Percentiles rank a stretch among this genome's conserved stretches.
Evolutionary conservation across 2,329 filamentous ascomycete genomes (phyloP).

Genomic region (Fusarium nodosum): DNA sequence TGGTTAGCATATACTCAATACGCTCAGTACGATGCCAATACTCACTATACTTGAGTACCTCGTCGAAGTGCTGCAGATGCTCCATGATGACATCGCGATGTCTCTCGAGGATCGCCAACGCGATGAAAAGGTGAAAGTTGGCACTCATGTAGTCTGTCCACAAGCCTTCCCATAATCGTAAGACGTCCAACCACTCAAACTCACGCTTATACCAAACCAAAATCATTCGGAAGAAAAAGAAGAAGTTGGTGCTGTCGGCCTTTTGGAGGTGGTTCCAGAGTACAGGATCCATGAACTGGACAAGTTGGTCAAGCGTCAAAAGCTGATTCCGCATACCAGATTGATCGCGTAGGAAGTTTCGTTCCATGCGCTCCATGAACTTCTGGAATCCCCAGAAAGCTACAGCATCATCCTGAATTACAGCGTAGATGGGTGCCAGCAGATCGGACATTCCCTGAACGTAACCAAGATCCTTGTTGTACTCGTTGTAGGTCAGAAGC

Average conservation of each 20-base stretch:
- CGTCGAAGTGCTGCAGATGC: slow-evolving; percentile 94
- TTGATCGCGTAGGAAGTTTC: slow-evolving; percentile 95
- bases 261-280: slow-evolving; percentile 90
- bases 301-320: slow-evolving; percentile 90
- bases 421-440: slow-evolving; percentile 93
- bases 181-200: slow-evolving; percentile 88
- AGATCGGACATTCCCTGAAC: slow-evolving; percentile 99
- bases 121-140: slow-evolving; percentile 95
- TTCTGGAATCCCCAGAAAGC: slow-evolving; percentile 97
- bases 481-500: slow-evolving; percentile 98
- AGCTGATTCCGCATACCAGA: slow-evolving; percentile 96
- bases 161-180: slow-evolving; percentile 90
- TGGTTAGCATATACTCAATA: slow-evolving; percentile 33
- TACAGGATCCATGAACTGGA: slow-evolving; percentile 96
- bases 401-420: slow-evolving; percentile 96
- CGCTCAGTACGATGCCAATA: slow-evolving; percentile 25
- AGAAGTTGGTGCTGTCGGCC: slow-evolving; percentile 97
- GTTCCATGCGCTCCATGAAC: slow-evolving; percentile 98
- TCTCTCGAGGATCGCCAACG: slow-evolving; percentile 93
- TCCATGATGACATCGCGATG: slow-evolving; percentile 97
- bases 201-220: slow-evolving; percentile 99
- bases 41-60: slow-evolving; percentile 95
- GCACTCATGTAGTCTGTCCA: slow-evolving; percentile 94
- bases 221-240: slow-evolving; percentile 99
- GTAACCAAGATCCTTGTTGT: slow-evolving; percentile 94